Base-by-base conservation (phyloP, 805 yeast genomes). In the Starmerella gropengiesseri region DNA sequence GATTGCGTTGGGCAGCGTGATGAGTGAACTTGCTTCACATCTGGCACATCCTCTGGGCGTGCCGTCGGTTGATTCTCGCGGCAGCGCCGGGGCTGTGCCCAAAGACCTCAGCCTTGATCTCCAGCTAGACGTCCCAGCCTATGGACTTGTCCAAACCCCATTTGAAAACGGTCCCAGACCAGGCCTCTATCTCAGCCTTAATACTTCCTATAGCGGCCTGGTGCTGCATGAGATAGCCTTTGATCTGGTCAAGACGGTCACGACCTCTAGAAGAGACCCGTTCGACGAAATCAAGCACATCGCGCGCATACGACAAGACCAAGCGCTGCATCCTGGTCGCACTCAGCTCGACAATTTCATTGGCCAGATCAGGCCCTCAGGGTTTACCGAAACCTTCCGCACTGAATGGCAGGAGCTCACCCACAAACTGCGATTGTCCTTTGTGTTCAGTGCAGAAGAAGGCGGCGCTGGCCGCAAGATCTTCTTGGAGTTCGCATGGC, bases 361-460 rank as follows among this genome's bases (percentile, higher is more conserved):
- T 7, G 22, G 26, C 6, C 40, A 27, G 22, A 23, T 21, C n/a
- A 3, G 17, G 12, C 22, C 29, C 20, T 3, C 6, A 7, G 48
- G 39, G 7, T 26, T 44, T 16, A 44, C 42, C 14, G 44, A 44
- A 31, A 40, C 38, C 13, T 44, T 44, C 23, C 25, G 26, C 13
- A 40, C 48, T 13, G 45, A 44, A 18, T 44, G 48, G 48, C 48
- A 44, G 39, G 40, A 36, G 16, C 29, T 44, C 21, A 30, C 48
- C 5, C 48, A 44, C 20, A 20, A 13, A 19, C 37, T 44, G 23
- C 32, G 38, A 11, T 18, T 44, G 19, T 18, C 29, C 12, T 31
- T 44, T 16, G 5, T 20, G 19, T 36, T 38, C 22, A 4, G 14
- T 8, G 13, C 16, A 4, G 4, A n/a, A 5, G 29, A 18, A 3